phyloP scores from a whole-genome alignment of 2,329 filamentous ascomycete genomes.

The Ceratocystis cacaofunesta region DNA sequence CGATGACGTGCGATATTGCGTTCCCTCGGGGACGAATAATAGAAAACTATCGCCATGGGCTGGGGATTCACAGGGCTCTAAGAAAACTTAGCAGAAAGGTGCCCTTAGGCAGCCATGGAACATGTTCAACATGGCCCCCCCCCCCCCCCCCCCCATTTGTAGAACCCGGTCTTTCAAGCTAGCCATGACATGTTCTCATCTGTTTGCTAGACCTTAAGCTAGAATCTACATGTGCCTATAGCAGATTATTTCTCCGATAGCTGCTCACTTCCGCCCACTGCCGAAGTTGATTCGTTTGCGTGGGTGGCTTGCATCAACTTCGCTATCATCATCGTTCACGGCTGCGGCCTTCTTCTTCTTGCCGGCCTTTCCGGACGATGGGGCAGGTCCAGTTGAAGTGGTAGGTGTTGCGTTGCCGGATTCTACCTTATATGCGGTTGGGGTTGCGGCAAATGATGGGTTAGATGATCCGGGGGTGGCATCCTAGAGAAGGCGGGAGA shows the following conservation, averaged over 20 bases:
- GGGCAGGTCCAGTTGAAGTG: slow-evolving; percentile 39
- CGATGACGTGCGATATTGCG: not conserved
- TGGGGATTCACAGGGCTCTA: too few relatives aligned
- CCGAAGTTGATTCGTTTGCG: slow-evolving; percentile 47
- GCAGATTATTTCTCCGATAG: too few relatives aligned
- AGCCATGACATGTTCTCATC: too few relatives aligned
- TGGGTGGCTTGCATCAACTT: slow-evolving; percentile 37
- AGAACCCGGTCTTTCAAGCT: not conserved
- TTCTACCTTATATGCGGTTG: slow-evolving; percentile 34
- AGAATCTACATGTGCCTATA: not conserved
- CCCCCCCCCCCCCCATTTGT: not conserved
- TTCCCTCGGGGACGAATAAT: not conserved
- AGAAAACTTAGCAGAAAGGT: too few relatives aligned
- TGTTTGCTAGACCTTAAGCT: not conserved
- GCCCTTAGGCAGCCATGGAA: not conserved
- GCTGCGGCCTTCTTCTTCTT: slow-evolving; percentile 42
- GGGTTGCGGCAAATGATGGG: slow-evolving; percentile 37
- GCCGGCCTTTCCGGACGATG: slow-evolving; percentile 33
- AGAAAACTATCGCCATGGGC: not conserved
- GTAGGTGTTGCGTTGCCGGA: slow-evolving; percentile 25
- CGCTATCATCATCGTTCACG: slow-evolving; percentile 39
- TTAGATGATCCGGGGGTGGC: slow-evolving; percentile 31
- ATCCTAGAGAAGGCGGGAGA: slow-evolving; percentile 23
- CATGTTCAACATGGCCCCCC: not conserved
- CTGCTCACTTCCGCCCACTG: slow-evolving; percentile 33